A percentile compares a stretch with the other conserved stretches of the same genome.
Evolutionary conservation across 164 flowering plant species (phyloP).

Genomic region (Kingdonia uniflora): DNA sequence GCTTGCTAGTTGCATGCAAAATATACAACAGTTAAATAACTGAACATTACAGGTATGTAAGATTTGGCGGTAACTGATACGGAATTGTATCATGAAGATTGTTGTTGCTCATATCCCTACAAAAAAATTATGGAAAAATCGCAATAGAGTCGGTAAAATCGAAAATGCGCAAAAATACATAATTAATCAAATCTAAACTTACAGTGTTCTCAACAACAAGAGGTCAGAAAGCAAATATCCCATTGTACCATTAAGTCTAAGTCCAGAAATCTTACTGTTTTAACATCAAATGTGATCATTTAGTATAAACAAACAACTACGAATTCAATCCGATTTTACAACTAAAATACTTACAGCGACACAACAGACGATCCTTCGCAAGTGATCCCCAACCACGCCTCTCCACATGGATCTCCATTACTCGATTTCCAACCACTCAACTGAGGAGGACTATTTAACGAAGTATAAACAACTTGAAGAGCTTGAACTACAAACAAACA

Average conservation of each 20-base stretch:
- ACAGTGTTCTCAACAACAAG: slow-evolving; percentile 56
- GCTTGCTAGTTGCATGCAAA: slow-evolving; percentile 4
- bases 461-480: slow-evolving; percentile 54
- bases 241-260: slow-evolving; percentile 75
- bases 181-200: slow-evolving; percentile 16
- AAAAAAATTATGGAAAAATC: slow-evolving; percentile 4
- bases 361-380: slow-evolving; percentile 73
- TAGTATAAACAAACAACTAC: background rate
- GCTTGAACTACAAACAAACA: slow-evolving; percentile 41
- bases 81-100: slow-evolving; percentile 70
- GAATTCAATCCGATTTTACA: background rate
- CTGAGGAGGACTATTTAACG: slow-evolving; percentile 63
- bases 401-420: slow-evolving; percentile 89
- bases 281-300: slow-evolving; percentile 3
- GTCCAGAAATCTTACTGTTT: slow-evolving; percentile 57
- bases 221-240: slow-evolving; percentile 71
- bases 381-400: slow-evolving; percentile 76
- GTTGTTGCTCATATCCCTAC: slow-evolving; percentile 86
- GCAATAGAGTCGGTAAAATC: background rate
- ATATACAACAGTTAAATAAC: background rate
- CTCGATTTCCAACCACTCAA: slow-evolving; percentile 66
- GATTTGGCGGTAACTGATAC: slow-evolving; percentile 82
- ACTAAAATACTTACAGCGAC: slow-evolving; percentile 40
- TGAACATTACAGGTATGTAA: slow-evolving; percentile 60
- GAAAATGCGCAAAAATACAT: background rate